A percentile compares a stretch with the other conserved stretches of the same genome.
Evolutionary conservation across 768 basidiomycete genomes (phyloP).

Genomic region (Phaeotremella skinneri): DNA sequence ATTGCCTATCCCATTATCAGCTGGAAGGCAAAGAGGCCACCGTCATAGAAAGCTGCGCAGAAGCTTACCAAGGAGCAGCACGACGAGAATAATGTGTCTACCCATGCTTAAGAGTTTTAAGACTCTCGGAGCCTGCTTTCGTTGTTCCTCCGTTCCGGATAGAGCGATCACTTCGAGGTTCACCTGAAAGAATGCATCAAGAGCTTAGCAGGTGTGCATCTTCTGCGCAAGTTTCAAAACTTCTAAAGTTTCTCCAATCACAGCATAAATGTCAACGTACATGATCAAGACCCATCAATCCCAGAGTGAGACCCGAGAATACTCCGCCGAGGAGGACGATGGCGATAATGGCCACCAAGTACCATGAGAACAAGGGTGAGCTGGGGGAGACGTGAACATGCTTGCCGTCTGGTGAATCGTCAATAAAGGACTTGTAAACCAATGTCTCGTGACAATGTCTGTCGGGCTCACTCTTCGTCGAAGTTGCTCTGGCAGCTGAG

Average conservation of each 20-base stretch:
- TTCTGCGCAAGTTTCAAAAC: too few species aligned
- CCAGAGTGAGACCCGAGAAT: slow-evolving; percentile 41
- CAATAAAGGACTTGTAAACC: neutral
- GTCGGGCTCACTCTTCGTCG: neutral
- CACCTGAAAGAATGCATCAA: slow-evolving; percentile 23
- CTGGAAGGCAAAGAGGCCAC: neutral
- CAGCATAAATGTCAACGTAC: slow-evolving; percentile 15
- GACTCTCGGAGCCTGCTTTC: slow-evolving; percentile 35
- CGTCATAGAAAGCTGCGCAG: neutral
- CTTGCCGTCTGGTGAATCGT: neutral
- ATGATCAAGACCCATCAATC: slow-evolving; percentile 41
- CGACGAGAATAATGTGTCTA: slow-evolving; percentile 44
- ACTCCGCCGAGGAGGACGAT: slow-evolving; percentile 38
- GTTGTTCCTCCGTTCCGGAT: slow-evolving; percentile 36
- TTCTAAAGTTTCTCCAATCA: too few species aligned
- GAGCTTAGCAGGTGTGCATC: neutral
- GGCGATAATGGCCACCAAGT: slow-evolving; percentile 29
- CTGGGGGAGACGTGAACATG: slow-evolving; percentile 40
- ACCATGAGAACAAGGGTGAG: slow-evolving; percentile 36
- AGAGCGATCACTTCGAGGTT: slow-evolving; percentile 43
- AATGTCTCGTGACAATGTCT: too few species aligned
- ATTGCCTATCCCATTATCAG: slow-evolving; percentile 22
- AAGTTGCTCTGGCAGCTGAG: too few species aligned
- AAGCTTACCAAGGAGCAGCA: slow-evolving; percentile 36
- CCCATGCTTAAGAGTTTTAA: slow-evolving; percentile 32